Percentiles rank a stretch among this genome's conserved stretches.
These are phyloP conservation scores for Wickerhamomyces rabaulensis DNA, from an alignment of 805 yeast genomes.

Conservation along the genomic window DNA sequence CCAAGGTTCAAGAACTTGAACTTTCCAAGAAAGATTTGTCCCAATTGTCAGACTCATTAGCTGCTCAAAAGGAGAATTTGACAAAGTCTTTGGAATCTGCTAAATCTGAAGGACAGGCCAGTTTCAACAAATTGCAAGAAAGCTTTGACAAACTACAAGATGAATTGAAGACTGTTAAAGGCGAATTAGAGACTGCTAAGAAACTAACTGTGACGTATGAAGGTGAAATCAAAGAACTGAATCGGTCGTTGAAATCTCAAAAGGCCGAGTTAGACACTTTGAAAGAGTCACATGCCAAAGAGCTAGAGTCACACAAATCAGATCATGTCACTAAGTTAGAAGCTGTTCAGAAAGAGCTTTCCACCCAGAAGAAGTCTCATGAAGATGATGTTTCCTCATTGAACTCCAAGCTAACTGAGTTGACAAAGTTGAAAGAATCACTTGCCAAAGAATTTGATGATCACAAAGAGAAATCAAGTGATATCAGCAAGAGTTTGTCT, in stretches of 20 bases:
- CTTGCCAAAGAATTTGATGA: conserved; percentile 3
- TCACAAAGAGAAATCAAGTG: neutral
- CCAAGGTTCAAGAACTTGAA: conserved; percentile 10
- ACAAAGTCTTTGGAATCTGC: neutral
- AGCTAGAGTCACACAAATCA: neutral
- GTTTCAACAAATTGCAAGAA: conserved; percentile 1
- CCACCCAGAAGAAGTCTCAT: conserved; percentile 3
- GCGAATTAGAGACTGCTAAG: conserved; percentile 11
- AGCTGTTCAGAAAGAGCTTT: conserved; percentile 8
- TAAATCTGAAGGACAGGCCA: conserved; percentile 1
- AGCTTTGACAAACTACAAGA: conserved; percentile 5
- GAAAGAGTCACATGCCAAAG: neutral
- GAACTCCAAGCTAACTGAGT: neutral
- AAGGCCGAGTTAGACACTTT: neutral
- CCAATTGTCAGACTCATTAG: conserved; percentile 6
- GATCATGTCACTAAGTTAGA: conserved; percentile 2
- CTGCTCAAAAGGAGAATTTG: conserved; percentile 7
- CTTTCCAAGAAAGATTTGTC: conserved; percentile 8
- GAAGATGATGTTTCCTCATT: neutral
- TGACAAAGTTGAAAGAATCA: neutral
- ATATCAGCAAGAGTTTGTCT: neutral
- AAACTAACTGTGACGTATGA: conserved; percentile 4
- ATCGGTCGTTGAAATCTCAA: conserved; percentile 6
- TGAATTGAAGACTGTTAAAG: neutral
- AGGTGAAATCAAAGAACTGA: conserved; percentile 8